These are phyloP conservation scores for Neofusicoccum ribis DNA, from an alignment of 2,329 filamentous ascomycete genomes.

Conservation along the genomic window DNA sequence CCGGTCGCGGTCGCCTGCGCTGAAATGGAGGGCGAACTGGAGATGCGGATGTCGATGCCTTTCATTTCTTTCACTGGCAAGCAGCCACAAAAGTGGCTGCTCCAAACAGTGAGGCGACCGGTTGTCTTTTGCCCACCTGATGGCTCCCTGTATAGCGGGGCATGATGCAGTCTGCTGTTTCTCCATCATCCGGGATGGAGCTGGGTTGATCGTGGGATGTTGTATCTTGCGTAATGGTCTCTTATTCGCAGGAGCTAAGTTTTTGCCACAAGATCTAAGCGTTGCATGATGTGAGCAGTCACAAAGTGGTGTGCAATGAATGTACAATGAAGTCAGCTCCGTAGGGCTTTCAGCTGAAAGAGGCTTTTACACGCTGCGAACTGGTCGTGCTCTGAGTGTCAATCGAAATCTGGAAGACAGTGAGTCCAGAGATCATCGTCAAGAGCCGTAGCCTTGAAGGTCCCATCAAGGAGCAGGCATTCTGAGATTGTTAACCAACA, in stretches of 20 bases:
- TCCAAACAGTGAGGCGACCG: background rate
- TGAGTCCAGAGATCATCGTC: too few relatives aligned
- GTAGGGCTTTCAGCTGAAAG: too few relatives aligned
- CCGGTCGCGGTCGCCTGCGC: background rate
- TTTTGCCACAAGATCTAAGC: background rate
- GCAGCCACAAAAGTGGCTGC: too few relatives aligned
- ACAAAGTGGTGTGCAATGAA: too few relatives aligned
- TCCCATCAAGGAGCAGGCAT: too few relatives aligned
- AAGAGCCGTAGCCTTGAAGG: too few relatives aligned
- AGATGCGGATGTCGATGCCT: background rate
- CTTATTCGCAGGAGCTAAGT: background rate
- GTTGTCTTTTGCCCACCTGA: background rate
- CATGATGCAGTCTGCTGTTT: background rate
- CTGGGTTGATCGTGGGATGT: background rate
- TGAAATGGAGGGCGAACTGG: background rate
- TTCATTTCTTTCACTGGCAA: background rate
- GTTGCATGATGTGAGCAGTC: too few relatives aligned
- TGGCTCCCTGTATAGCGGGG: background rate
- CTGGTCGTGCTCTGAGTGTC: too few relatives aligned
- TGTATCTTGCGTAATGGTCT: background rate
- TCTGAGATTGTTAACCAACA: too few relatives aligned
- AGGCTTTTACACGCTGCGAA: too few relatives aligned
- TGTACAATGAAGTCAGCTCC: too few relatives aligned
- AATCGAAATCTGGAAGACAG: too few relatives aligned
- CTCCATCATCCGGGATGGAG: background rate